These are phyloP conservation scores for Lycium ferocissimum DNA, from an alignment of 257 asterid genomes.

Conservation along the genomic window DNA sequence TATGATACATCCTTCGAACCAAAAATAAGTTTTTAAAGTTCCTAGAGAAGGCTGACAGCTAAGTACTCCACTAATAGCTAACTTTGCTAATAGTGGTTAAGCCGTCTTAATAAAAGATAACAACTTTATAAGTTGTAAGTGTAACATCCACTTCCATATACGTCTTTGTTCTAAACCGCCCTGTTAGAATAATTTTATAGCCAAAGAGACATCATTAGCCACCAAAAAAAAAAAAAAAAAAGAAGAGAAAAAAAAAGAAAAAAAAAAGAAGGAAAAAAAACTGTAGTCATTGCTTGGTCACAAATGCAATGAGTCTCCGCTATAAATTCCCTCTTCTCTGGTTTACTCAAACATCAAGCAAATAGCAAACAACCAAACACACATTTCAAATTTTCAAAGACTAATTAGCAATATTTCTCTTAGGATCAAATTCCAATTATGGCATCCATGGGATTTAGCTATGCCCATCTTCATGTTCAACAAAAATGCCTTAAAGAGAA, in stretches of 20 bases:
- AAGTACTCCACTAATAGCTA: constrained; percentile 40
- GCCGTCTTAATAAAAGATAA: constrained; percentile 38
- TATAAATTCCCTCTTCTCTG: constrained; percentile 44
- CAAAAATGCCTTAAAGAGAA: constrained; percentile 52
- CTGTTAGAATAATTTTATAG: constrained; percentile 13
- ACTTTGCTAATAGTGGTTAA: constrained; percentile 39
- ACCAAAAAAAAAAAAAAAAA: too few relatives aligned
- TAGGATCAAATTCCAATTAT: constrained; percentile 28
- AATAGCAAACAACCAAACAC: background rate
- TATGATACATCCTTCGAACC: too few relatives aligned
- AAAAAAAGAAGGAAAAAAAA: background rate
- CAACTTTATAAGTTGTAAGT: constrained; percentile 40
- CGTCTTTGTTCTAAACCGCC: constrained; percentile 15
- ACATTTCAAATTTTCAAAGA: background rate
- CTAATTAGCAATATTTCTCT: background rate
- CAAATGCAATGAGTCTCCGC: constrained; percentile 12
- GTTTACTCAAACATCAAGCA: constrained; percentile 1
- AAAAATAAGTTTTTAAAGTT: background rate
- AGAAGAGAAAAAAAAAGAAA: constrained; percentile 29
- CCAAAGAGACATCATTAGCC: constrained; percentile 22
- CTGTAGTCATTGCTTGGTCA: constrained; percentile 6
- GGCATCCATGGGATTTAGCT: constrained; percentile 61
- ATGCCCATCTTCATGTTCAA: constrained; percentile 48
- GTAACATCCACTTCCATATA: constrained; percentile 33
- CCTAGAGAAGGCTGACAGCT: constrained; percentile 41